Evolutionary conservation across 306 rosid species (phyloP), one percentile per base, ranked within the genome.

Genomic region (Quercus mongolica): DNA sequence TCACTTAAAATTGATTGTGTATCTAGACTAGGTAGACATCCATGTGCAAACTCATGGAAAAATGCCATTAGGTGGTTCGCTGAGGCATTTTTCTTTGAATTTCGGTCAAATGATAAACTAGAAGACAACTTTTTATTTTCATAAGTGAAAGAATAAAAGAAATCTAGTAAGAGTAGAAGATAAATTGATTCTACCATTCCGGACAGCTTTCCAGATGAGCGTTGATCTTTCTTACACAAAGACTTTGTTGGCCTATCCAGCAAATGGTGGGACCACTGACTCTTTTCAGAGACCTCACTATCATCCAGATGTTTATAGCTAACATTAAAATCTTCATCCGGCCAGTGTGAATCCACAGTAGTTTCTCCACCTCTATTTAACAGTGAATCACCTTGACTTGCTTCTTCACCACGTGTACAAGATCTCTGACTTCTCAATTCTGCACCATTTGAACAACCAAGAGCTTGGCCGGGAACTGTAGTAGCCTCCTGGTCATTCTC

Each of bases 271-370:
- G 92, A 83, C 83, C 87, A 87, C 44, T 76, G 86, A 21, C 56
- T 75, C 69, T 84, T 87, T 18, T 33, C 84, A 38, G 86, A 78
- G 61, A 82, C 56, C 44, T 85, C 89, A 35, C 83, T 78, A 35
- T 85, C 88, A 72, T 76, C 85, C 18, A 84, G 77, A 69, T 86
- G 90, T 70, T 74, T 81, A 79, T 81, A 83, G 82, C 84, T 85
- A 61, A 44, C 73, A 54, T 79, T 83, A 61, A 79, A 80, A 20
- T 79, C 82, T 57, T 90, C 89, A 79, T 75, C 91, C 62, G 79
- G 87, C 98, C 96, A 91, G 67, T 84, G 79, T 15, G 88, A 83
- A 78, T 84, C 87, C 81, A 71, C 79, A 75, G 83, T 71, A 79
- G 79, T 78, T 74, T 87, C 78, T 51, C 82, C 83, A 73, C 80